Base-by-base conservation (phyloP, 805 yeast species). In the Grigorovia transvaalensis region DNA sequence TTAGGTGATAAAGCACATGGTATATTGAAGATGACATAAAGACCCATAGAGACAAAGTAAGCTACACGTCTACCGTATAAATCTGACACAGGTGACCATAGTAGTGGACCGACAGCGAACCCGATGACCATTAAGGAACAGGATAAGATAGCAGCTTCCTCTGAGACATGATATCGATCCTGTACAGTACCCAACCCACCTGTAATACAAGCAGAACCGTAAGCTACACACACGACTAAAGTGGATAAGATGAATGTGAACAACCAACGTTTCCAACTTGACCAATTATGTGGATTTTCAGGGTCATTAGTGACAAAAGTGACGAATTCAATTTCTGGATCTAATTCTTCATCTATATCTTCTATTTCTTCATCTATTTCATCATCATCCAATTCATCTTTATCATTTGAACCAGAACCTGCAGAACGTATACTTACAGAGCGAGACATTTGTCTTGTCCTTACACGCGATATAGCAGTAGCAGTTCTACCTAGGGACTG, bases 221-320 rank as follows among this genome's bases (percentile, higher is more conserved):
- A 89, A 1, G 97, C 97, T 33, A 91, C 96, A 61, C 88, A 79
- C 52, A 90, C 82, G 49, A 90, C 96, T 56, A 86, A 74, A 35
- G 80, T 57, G 1, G 96, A 81, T 23, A 87, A 72, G 9, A 82
- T 56, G 33, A 84, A 64, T 0, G 97, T 88, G 64, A 84, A 86
- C 1, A 66, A 2, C 87, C 90, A 82, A 63, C 80, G 79, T 20
- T 66, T 51, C 56, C 59, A 57, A 35, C 71, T 51, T 27, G 77
- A 70, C 97, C 97, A 89, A 67, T 89, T 89, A 62, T 82, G 84
- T 30, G 97, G 97, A 68, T 90, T 90, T 59, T 80, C 91, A 0
- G 95, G 95, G 66, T 90, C 98, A 56, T 79, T 77, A 18, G 81
- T 72, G 7, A 74, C 71, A 65, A 88, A 89, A 0, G 96, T 89